Conservation (phyloP, 305 asterid genomes). For the Fraxinus baroniana region DNA sequence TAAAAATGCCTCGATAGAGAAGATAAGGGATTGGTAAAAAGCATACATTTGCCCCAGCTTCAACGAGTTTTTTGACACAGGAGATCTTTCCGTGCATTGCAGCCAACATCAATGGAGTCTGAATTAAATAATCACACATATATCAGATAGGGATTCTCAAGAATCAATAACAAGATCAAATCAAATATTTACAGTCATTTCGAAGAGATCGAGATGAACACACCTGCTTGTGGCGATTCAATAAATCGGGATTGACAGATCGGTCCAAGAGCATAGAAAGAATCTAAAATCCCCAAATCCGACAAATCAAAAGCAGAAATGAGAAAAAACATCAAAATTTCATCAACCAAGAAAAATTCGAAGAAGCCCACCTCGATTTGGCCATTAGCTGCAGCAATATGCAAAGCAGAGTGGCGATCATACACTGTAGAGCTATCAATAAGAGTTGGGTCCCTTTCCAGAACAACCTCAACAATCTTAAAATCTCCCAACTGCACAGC, state of each 20-base stretch:
- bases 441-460: constrained; percentile 47
- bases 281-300: constrained; percentile 47
- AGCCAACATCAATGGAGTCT: constrained; percentile 99
- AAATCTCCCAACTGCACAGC: constrained; percentile 78
- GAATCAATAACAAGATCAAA: neutral
- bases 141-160: neutral
- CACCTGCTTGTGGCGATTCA: constrained; percentile 90
- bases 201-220: neutral
- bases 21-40: neutral
- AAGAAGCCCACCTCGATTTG: constrained; percentile 80
- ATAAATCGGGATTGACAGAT: constrained; percentile 70
- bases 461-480: constrained; percentile 49
- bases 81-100: constrained; percentile 94
- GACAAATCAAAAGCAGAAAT: constrained; percentile 17
- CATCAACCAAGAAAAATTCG: neutral
- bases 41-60: constrained; percentile 91
- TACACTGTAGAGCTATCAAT: constrained; percentile 50
- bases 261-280: constrained; percentile 68
- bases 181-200: neutral
- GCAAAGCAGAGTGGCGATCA: constrained; percentile 78
- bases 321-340: neutral
- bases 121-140: constrained; percentile 19
- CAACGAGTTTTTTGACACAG: constrained; percentile 73
- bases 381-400: constrained; percentile 94
- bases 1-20: neutral